Evolutionary conservation across 2,329 filamentous ascomycete genomes (phyloP), one percentile per base, ranked within the genome.

Genomic region (Diaporthe eres): DNA sequence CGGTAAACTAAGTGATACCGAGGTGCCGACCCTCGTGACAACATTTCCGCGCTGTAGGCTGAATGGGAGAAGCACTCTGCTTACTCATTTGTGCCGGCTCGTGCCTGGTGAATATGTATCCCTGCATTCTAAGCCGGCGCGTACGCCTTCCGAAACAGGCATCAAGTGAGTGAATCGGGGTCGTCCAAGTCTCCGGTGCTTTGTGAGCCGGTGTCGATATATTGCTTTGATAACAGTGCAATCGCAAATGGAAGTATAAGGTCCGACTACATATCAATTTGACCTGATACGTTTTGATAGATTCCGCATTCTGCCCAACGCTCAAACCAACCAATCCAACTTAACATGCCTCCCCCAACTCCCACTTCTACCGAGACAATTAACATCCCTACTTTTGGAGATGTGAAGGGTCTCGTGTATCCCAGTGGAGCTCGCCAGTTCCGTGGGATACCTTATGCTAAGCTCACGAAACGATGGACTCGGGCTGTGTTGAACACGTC

Each of bases 381-480:
- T 2, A 47, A 49, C 61, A 67, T 67, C 44, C 61, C 61, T 34
- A 67, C 17, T n/a, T 67, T 67, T 49, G 61, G 61, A n/a, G 42
- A 67, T 34, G 44, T 67, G 17, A 67, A 67, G 13, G 61, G 61
- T 49, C 61, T 67, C 8, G 28, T 67, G 25, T 67, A 67, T 47
- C 42, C 61, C 28, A 67, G 42, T 34, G 61, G 61, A 67, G 61
- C 61, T 7, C 61, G 61, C 8, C 61, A 67, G 17, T 67, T 67
- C 61, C 61, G 61, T 5, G 61, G 61, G 2, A 67, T 67, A 34
- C 61, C 61, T 34, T 67, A 67, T 49, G 61, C 61, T 17, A 67
- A 47, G 19, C 61, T 67, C 42, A 34, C 42, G 17, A 67, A 67
- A 67, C 61, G 61, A 67, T 67, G 61, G 61, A 67, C 61, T 67